Conservation (phyloP, 305 asterid species). For the Caryopteris hybrid region DNA sequence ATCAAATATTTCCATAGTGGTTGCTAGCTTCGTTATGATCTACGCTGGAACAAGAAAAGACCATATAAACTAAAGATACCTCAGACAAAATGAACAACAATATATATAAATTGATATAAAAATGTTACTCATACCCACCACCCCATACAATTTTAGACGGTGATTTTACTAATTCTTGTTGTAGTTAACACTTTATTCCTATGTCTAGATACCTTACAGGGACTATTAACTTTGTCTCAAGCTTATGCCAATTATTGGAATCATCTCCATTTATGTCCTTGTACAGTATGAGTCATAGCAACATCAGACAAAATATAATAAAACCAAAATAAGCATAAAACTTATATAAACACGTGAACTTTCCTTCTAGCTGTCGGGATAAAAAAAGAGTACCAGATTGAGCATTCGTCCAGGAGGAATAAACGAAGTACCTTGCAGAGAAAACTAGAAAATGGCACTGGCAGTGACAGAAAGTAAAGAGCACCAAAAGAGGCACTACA, state of each 20-base stretch:
- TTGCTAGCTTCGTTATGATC: slow-evolving; percentile 21
- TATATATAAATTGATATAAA: too few relatives aligned
- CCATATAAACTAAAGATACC: slow-evolving; percentile 19
- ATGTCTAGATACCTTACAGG: slow-evolving; percentile 6
- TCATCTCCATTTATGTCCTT: slow-evolving; percentile 29
- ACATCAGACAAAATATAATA: slow-evolving; percentile 26
- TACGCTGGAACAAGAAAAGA: slow-evolving; percentile 16
- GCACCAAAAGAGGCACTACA: slow-evolving; percentile 10
- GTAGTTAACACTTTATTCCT: neutral
- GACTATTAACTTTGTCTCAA: slow-evolving; percentile 21
- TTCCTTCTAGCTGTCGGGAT: slow-evolving; percentile 15
- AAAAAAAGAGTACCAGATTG: neutral
- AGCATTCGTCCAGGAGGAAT: neutral
- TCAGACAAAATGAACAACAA: slow-evolving; percentile 6
- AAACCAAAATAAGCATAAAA: slow-evolving; percentile 24
- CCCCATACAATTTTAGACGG: neutral
- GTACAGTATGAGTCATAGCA: slow-evolving; percentile 13
- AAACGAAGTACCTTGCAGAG: neutral
- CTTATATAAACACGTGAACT: slow-evolving; percentile 26
- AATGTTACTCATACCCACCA: neutral
- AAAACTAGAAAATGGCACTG: slow-evolving; percentile 22
- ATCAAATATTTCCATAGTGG: neutral
- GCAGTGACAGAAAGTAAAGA: slow-evolving; percentile 23
- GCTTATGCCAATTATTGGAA: slow-evolving; percentile 14
- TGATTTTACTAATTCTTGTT: neutral